These are phyloP conservation scores for Cyberlindnera euphorbiiphila DNA, from an alignment of 805 yeast genomes.

Conservation along the genomic window DNA sequence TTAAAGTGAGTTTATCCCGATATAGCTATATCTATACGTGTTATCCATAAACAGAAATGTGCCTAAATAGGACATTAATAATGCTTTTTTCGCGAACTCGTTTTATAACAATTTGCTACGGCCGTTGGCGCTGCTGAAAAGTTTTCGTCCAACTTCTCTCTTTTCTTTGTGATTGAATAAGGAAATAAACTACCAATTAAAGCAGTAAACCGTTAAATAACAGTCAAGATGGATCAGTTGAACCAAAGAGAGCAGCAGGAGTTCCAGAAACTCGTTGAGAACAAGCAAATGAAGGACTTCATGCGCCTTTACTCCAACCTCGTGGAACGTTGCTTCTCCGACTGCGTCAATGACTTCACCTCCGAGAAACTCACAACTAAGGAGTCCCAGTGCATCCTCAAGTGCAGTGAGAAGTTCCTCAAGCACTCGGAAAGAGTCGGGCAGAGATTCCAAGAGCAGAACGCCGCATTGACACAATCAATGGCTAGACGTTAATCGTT, in stretches of 20 bases:
- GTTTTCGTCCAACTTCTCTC: slow-evolving; percentile 8
- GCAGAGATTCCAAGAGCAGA: slow-evolving; percentile 97
- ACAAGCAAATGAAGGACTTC: slow-evolving; percentile 98
- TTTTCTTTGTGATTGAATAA: too few relatives aligned
- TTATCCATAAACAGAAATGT: too few relatives aligned
- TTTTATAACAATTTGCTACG: not conserved
- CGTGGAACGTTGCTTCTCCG: slow-evolving; percentile 95
- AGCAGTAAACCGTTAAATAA: not conserved
- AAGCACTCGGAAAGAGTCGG: slow-evolving; percentile 98
- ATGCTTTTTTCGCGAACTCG: slow-evolving; percentile 1
- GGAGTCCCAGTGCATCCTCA: slow-evolving; percentile 82
- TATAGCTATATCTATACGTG: too few relatives aligned
- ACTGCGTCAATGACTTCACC: slow-evolving; percentile 98
- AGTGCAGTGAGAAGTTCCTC: slow-evolving; percentile 95
- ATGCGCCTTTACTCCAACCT: slow-evolving; percentile 93
- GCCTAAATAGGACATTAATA: not conserved
- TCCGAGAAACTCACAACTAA: slow-evolving; percentile 79
- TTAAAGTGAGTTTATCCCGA: too few relatives aligned
- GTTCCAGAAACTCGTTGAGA: slow-evolving; percentile 92
- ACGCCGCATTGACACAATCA: slow-evolving; percentile 73
- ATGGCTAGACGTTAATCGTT: slow-evolving; percentile 37
- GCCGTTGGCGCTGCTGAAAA: slow-evolving; percentile 2
- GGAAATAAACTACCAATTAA: not conserved
- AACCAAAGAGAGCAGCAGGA: slow-evolving; percentile 96
- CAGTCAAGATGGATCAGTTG: slow-evolving; percentile 76